A percentile compares a stretch with the other conserved stretches of the same genome.
Conservation (phyloP, 257 asterid species). For the Solanum sparsipilum region DNA sequence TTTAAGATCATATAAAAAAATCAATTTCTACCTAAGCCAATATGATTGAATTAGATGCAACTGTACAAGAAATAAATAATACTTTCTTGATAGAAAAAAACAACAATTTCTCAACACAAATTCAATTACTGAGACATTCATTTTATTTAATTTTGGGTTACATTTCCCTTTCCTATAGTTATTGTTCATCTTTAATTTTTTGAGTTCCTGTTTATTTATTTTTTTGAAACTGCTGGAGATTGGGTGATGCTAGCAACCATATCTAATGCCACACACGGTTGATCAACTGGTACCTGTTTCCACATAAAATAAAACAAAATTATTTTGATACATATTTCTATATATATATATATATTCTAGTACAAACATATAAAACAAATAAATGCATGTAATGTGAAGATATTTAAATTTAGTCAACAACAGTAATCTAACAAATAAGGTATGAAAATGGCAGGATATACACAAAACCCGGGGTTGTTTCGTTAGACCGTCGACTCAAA, state of each 20-base stretch:
- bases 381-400: neutral
- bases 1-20: no score
- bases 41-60: neutral
- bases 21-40: neutral
- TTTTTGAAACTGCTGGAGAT: slow-evolving; percentile 1
- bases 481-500: no score
- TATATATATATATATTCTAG: neutral
- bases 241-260: slow-evolving; percentile 2
- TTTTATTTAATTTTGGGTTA: neutral
- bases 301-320: neutral
- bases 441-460: neutral
- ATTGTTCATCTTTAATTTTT: neutral
- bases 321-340: neutral
- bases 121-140: neutral
- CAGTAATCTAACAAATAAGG: neutral
- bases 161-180: neutral
- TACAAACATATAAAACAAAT: neutral
- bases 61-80: neutral
- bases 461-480: no score
- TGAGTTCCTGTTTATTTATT: neutral
- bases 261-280: slow-evolving; percentile 25
- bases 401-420: neutral
- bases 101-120: neutral
- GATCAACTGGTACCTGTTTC: slow-evolving; percentile 37
- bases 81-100: neutral